A percentile compares a stretch with the other conserved stretches of the same genome.
These are phyloP conservation scores for Schizosaccharomyces pombe DNA, from an alignment of 805 yeast genomes.

Conservation along the genomic window DNA sequence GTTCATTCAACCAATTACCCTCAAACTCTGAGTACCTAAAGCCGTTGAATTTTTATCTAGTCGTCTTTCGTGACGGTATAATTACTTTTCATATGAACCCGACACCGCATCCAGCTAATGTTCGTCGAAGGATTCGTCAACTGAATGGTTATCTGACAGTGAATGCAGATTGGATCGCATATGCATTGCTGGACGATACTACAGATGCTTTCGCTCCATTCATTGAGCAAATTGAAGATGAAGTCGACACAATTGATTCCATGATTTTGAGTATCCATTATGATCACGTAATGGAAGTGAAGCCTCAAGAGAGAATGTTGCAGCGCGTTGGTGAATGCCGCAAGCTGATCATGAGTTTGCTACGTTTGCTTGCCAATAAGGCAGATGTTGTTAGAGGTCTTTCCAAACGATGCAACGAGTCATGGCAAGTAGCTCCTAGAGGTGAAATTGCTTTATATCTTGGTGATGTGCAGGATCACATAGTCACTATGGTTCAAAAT, in stretches of 20 bases:
- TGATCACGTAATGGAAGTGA: slow-evolving; percentile 1
- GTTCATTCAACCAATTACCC: slow-evolving; percentile 46
- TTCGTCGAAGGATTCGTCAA: slow-evolving; percentile 73
- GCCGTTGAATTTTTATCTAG: slow-evolving; percentile 78
- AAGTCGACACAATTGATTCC: slow-evolving; percentile 85
- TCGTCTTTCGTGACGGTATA: slow-evolving; percentile 78
- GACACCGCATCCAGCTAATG: slow-evolving; percentile 90
- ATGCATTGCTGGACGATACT: slow-evolving; percentile 86
- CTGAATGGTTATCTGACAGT: slow-evolving; percentile 72
- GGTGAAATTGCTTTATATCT: slow-evolving; percentile 81
- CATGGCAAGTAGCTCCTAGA: slow-evolving; percentile 54
- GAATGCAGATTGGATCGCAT: slow-evolving; percentile 89
- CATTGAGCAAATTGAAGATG: slow-evolving; percentile 82
- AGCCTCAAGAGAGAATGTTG: slow-evolving; percentile 44
- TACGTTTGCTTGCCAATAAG: slow-evolving; percentile 66
- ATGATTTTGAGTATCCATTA: slow-evolving; percentile 62
- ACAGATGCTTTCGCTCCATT: slow-evolving; percentile 95
- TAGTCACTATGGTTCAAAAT: slow-evolving; percentile 89
- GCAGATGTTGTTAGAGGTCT: slow-evolving; percentile 96
- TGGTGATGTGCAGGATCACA: slow-evolving; percentile 94
- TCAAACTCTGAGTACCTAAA: slow-evolving; percentile 20
- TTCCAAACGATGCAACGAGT: slow-evolving; percentile 72
- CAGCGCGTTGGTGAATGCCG: slow-evolving; percentile 88
- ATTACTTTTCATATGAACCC: slow-evolving; percentile 84
- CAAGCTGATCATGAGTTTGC: slow-evolving; percentile 74